phyloP scores from a whole-genome alignment of 208 protist species.

The Crithidia expoeki region DNA sequence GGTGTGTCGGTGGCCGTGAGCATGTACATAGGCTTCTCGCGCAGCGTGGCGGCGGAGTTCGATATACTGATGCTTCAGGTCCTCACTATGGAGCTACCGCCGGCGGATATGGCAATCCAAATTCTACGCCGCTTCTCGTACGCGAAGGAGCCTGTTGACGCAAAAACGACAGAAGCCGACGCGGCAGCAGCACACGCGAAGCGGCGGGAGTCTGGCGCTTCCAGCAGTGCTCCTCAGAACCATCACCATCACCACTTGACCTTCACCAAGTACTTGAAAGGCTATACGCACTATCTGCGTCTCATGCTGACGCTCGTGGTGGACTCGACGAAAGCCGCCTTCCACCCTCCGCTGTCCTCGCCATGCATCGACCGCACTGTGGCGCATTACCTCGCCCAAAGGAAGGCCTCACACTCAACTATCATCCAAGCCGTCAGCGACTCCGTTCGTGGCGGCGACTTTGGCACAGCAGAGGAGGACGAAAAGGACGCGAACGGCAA shows the following conservation, averaged over 20 bases:
- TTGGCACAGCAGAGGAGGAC: constrained; percentile 31
- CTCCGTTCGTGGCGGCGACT: constrained; percentile 28
- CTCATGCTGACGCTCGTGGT: constrained; percentile 68
- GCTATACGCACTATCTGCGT: constrained; percentile 51
- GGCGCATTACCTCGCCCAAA: constrained; percentile 31
- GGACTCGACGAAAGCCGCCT: constrained; percentile 39
- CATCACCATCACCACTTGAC: no score
- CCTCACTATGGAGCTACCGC: constrained; percentile 52
- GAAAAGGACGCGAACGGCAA: constrained; percentile 33
- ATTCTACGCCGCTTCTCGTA: constrained; percentile 75
- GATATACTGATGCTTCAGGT: constrained; percentile 74
- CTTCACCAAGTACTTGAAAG: constrained; percentile 19
- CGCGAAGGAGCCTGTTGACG: background rate
- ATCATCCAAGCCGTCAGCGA: constrained; percentile 25
- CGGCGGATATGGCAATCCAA: constrained; percentile 60
- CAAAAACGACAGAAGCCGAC: background rate
- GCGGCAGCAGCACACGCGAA: background rate
- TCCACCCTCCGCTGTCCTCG: constrained; percentile 23
- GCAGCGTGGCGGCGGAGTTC: constrained; percentile 30
- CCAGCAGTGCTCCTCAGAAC: background rate
- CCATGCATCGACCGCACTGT: constrained; percentile 29
- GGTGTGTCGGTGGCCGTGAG: constrained; percentile 31
- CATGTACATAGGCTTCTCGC: constrained; percentile 41
- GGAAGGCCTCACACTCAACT: constrained; percentile 26
- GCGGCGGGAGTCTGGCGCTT: background rate